Evolutionary conservation across 1,284 basidiomycete species (phyloP).

Genomic region (Meripilus lineatus): DNA sequence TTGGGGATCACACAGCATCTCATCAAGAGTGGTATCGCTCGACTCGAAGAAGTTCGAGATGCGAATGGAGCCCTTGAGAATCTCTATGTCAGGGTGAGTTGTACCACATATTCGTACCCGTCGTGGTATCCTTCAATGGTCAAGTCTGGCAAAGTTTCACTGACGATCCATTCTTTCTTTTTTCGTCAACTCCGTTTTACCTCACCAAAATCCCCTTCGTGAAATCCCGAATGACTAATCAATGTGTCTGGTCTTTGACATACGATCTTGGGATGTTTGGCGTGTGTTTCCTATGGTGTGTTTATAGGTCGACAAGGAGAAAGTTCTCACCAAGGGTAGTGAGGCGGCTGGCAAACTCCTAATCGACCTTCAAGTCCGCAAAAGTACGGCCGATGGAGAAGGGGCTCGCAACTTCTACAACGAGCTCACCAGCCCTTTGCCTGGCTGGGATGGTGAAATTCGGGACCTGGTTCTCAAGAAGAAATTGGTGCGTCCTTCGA

Average conservation of each 20-base stretch:
- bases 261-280: no score
- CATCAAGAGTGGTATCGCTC: constrained; percentile 65
- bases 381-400: constrained; percentile 76
- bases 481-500: constrained; percentile 55
- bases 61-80: constrained; percentile 57
- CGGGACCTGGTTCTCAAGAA: constrained; percentile 73
- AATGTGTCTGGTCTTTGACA: no score
- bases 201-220: no score
- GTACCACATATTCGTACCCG: not conserved
- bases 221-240: no score
- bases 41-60: constrained; percentile 61
- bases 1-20: constrained; percentile 79
- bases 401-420: constrained; percentile 74
- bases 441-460: constrained; percentile 71
- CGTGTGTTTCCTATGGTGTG: no score
- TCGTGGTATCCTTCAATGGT: not conserved
- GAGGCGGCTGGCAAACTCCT: constrained; percentile 67
- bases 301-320: constrained; percentile 61
- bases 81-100: constrained; percentile 59
- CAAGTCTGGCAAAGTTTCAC: not conserved
- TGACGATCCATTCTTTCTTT: no score
- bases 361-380: constrained; percentile 74
- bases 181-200: no score
- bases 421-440: constrained; percentile 64
- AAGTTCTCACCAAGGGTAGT: constrained; percentile 60